phyloP scores from a whole-genome alignment of 1,284 basidiomycete species.

The Neolentinus lepideus region DNA sequence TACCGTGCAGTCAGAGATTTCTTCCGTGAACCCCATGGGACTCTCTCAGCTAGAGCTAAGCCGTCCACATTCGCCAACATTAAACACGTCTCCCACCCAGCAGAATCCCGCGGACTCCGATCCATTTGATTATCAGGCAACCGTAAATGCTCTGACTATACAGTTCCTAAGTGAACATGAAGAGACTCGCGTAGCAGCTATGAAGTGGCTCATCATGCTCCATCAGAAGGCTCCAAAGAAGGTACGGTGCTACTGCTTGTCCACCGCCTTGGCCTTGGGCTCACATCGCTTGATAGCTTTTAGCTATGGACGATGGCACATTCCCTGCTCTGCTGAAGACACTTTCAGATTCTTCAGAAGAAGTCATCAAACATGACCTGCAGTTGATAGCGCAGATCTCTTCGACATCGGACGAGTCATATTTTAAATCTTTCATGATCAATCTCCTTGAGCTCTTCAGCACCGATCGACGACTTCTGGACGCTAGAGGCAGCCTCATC shows the following conservation, averaged over 20 bases:
- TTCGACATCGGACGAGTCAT: conserved; percentile 88
- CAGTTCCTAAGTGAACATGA: conserved; percentile 96
- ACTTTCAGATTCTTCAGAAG: conserved; percentile 93
- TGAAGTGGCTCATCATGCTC: conserved; percentile 98
- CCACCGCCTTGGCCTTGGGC: neutral
- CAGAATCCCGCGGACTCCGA: conserved; percentile 45
- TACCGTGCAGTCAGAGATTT: conserved; percentile 6
- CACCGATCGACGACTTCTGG: conserved; percentile 87
- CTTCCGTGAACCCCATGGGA: neutral
- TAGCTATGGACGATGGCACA: conserved; percentile 95
- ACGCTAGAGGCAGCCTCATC: conserved; percentile 91
- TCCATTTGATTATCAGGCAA: conserved; percentile 87
- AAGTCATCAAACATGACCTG: conserved; percentile 94
- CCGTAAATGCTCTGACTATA: conserved; percentile 87
- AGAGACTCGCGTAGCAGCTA: conserved; percentile 89
- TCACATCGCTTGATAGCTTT: conserved; percentile 46
- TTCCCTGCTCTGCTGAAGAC: conserved; percentile 95
- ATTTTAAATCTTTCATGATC: conserved; percentile 94
- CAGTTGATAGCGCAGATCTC: conserved; percentile 96
- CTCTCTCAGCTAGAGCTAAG: conserved; percentile 23
- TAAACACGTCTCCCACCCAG: conserved; percentile 13
- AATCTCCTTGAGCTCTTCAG: conserved; percentile 93
- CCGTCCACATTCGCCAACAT: conserved; percentile 50
- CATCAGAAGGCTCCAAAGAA: conserved; percentile 97
- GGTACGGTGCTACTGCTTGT: conserved; percentile 30